Conservation (phyloP, 2,329 filamentous ascomycete species). For the Mycosphaerella sp. region DNA sequence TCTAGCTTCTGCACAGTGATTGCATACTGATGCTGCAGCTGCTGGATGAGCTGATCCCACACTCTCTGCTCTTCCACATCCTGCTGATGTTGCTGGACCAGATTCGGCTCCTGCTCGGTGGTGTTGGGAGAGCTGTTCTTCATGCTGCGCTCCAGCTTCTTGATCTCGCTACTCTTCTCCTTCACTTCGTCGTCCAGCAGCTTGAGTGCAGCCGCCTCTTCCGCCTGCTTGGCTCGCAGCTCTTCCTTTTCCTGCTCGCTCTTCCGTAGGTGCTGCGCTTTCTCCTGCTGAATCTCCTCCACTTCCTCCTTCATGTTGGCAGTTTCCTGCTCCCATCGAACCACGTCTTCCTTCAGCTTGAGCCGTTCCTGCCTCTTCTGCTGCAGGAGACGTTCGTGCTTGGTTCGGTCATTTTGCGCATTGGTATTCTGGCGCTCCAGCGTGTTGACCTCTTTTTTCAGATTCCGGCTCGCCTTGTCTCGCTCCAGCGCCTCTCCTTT, state of each 20-base stretch:
- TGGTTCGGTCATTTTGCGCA: conserved; percentile 69
- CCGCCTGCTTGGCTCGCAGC: conserved; percentile 38
- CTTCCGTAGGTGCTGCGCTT: conserved; percentile 32
- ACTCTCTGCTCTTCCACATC: conserved; percentile 39
- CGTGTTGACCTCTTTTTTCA: conserved; percentile 72
- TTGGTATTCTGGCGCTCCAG: conserved; percentile 76
- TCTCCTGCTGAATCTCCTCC: conserved; percentile 39
- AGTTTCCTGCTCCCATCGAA: conserved; percentile 62
- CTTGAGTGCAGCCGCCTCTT: conserved; percentile 47
- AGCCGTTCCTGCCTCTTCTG: conserved; percentile 63
- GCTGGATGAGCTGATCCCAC: conserved; percentile 33
- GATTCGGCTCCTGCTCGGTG: conserved; percentile 26
- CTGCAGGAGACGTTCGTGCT: conserved; percentile 66
- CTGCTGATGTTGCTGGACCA: conserved; percentile 33
- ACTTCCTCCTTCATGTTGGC: conserved; percentile 47
- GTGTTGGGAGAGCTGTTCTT: conserved; percentile 50
- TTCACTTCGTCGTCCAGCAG: conserved; percentile 67
- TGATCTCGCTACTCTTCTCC: conserved; percentile 64
- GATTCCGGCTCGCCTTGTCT: conserved; percentile 78
- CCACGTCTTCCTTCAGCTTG: conserved; percentile 64
- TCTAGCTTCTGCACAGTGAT: conserved; percentile 30
- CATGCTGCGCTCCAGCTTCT: conserved; percentile 60
- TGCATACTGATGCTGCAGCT: conserved; percentile 32
- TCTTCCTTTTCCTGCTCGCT: conserved; percentile 39
- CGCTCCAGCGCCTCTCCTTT: conserved; percentile 76